A percentile compares a stretch with the other conserved stretches of the same genome.
These are phyloP conservation scores for Urostyla sp. DNA, from an alignment of 73 alveolate species.

Conservation along the genomic window DNA sequence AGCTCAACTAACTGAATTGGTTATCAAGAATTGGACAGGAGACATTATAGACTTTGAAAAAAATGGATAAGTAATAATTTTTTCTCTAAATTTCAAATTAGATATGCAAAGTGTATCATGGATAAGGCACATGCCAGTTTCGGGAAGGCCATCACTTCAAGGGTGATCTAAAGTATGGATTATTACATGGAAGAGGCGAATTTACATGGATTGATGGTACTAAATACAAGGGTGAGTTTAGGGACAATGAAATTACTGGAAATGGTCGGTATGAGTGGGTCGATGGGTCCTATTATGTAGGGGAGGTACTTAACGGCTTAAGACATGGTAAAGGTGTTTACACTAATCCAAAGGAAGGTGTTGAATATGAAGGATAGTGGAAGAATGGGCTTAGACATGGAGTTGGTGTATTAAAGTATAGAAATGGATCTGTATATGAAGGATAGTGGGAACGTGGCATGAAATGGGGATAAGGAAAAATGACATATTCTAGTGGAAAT, in stretches of 20 bases:
- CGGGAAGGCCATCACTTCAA: constrained; percentile 80
- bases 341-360: constrained; percentile 71
- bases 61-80: constrained; percentile 54
- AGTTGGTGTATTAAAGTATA: constrained; percentile 83
- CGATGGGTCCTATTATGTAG: constrained; percentile 81
- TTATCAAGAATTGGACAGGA: constrained; percentile 75
- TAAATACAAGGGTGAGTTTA: constrained; percentile 84
- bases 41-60: constrained; percentile 71
- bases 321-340: constrained; percentile 93
- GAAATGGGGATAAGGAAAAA: constrained; percentile 94
- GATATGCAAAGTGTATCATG: constrained; percentile 71
- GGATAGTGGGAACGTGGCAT: constrained; percentile 92
- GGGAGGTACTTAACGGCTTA: constrained; percentile 87
- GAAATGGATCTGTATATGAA: constrained; percentile 91
- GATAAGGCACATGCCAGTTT: constrained; percentile 69
- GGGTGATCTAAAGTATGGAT: constrained; percentile 84
- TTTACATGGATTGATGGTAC: constrained; percentile 81
- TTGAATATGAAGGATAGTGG: constrained; percentile 91
- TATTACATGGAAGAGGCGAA: constrained; percentile 87
- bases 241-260: constrained; percentile 89
- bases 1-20: constrained; percentile 68
- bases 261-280: constrained; percentile 86
- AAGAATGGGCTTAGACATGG: constrained; percentile 93
- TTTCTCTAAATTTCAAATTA: background rate
- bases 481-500: constrained; percentile 93